phyloP scores from a whole-genome alignment of 805 yeast genomes.

The Kluyveromyces siamensis region DNA sequence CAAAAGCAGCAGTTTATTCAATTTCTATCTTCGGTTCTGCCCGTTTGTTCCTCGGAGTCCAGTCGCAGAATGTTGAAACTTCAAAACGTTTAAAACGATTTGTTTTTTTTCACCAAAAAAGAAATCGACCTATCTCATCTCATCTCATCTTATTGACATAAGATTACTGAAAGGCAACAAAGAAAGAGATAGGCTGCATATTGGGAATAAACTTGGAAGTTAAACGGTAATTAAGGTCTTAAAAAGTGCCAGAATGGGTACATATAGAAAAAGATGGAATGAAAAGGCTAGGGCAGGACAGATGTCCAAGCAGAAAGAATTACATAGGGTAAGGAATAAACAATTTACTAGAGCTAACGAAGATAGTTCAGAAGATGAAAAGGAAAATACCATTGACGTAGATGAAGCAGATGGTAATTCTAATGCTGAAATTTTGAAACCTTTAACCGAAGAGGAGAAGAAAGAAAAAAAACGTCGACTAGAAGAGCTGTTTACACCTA shows the following conservation, averaged over 20 bases:
- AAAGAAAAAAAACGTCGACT: conserved; percentile 56
- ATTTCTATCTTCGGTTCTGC: not conserved
- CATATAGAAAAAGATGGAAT: conserved; percentile 69
- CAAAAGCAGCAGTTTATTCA: not conserved
- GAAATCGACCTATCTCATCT: conserved; percentile 8
- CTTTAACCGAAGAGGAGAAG: conserved; percentile 57
- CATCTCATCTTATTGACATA: conserved; percentile 9
- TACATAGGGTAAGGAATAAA: conserved; percentile 60
- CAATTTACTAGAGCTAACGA: conserved; percentile 48
- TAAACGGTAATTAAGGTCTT: not conserved
- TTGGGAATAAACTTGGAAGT: not conserved
- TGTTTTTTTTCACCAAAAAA: not conserved
- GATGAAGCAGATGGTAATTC: conserved; percentile 31
- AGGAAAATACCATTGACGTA: conserved; percentile 7
- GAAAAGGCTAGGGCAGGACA: conserved; percentile 82
- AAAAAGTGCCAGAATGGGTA: conserved; percentile 47
- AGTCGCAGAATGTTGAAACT: not conserved
- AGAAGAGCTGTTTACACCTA: conserved; percentile 47
- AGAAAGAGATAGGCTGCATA: not conserved
- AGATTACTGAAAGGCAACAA: not conserved
- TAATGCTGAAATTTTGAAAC: conserved; percentile 53
- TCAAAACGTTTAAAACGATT: conserved; percentile 3
- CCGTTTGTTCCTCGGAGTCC: not conserved
- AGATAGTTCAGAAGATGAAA: conserved; percentile 27
- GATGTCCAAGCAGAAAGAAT: conserved; percentile 66